A percentile compares a stretch with the other conserved stretches of the same genome.
Evolutionary conservation across 2,329 filamentous ascomycete genomes (phyloP).

Genomic region (Sporothrix globosa): DNA sequence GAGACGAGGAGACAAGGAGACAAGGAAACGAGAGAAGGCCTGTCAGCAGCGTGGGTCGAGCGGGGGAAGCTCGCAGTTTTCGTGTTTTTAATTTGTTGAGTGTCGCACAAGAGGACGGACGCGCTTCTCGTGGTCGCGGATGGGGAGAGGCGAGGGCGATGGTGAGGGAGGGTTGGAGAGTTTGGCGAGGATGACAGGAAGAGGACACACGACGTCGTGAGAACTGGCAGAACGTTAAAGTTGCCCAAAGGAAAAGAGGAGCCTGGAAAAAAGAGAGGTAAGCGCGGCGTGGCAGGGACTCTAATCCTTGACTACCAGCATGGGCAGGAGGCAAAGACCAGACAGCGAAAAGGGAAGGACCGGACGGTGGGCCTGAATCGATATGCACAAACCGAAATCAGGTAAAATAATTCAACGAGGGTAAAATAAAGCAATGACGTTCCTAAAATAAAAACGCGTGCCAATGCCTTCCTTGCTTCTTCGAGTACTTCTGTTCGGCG

Average conservation of each 20-base stretch:
- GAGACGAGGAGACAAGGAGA: neutral
- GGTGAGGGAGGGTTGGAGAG: neutral
- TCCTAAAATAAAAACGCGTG: neutral
- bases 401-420: neutral
- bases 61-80: neutral
- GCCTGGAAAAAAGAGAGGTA: neutral
- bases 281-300: constrained; percentile 15
- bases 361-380: neutral
- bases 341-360: constrained; percentile 7
- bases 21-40: neutral
- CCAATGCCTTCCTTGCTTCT: constrained; percentile 11
- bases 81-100: constrained; percentile 13
- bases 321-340: neutral
- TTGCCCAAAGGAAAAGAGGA: constrained; percentile 25
- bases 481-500: neutral
- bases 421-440: neutral
- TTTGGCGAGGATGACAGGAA: neutral
- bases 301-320: neutral
- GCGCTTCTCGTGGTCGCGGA: neutral
- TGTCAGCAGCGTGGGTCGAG: constrained; percentile 1
- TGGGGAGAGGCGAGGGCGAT: neutral
- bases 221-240: constrained; percentile 17
- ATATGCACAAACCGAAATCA: neutral
- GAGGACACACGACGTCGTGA: constrained; percentile 13
- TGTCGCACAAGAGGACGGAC: constrained; percentile 2